Base-by-base conservation (phyloP, 2,329 filamentous ascomycete genomes). In the Aspergillus sp. region DNA sequence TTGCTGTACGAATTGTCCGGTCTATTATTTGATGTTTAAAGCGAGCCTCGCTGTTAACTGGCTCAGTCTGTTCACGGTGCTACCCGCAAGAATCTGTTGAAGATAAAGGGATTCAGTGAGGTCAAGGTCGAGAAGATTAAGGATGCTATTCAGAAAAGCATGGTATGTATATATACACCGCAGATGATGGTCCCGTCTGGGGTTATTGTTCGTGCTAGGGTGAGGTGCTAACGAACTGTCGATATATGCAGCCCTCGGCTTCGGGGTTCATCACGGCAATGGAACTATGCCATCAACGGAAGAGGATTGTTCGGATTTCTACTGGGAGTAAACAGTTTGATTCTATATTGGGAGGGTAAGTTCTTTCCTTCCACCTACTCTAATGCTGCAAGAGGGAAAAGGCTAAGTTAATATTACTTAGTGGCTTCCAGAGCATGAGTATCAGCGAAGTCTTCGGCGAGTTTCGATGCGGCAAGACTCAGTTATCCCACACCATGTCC, bases 251-350 rank as follows among this genome's bases (percentile, higher is more conserved):
- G 85, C 85, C 86, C 17, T 79, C 82, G 61, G 80, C 81, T 10
- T 83, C 80, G 58, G 84, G 86, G 6, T 89, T 89, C 71, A 85
- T 88, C 64, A 90, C 87, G 42, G 86, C 86, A 48, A 83, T 85
- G 68, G 88, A 90, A 70, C 80, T 89, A 39, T 82, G 83, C 15
- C 83, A 88, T 57, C 80, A 86, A 64, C 83, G 88, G 41, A 88
- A 86, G 72, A 81, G 82, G 59, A 87, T 88, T 51, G 81, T 87
- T 63, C 84, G 83, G 64, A 86, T 90, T 56, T 88, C 86, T 23
- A 90, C 88, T 17, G 87, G 88, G n/a, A 89, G 86, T 74, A 88
- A 88, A 73, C 84, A 86, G 68, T 85, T 89, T 59, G 86, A 90
- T 71, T 74, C 82, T 15, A 86, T 88, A 60, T 80, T 90, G 4